These are phyloP conservation scores for Rhododendron mucronatum DNA, from an alignment of 148 eudicot species.

Conservation along the genomic window DNA sequence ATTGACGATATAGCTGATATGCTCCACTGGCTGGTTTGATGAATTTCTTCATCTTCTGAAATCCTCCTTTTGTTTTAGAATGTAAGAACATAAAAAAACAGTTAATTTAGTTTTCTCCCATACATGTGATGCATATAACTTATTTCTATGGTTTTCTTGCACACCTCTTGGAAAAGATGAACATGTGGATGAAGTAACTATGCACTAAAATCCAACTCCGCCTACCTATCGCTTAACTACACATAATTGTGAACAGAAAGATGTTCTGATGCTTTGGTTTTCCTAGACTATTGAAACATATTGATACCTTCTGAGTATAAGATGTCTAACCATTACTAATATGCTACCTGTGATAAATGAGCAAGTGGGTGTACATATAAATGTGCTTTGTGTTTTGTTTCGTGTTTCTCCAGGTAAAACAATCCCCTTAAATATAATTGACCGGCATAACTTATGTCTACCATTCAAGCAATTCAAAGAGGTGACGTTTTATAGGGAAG, in stretches of 20 bases:
- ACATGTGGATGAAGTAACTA: neutral
- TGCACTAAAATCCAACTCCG: neutral
- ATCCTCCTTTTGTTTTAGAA: neutral
- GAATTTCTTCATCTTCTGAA: neutral
- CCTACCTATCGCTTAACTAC: neutral
- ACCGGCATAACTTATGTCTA: neutral
- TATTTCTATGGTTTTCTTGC: neutral
- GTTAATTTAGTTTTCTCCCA: neutral
- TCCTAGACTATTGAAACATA: neutral
- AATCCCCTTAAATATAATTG: neutral
- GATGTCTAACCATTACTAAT: slow-evolving; percentile 1
- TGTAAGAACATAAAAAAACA: neutral
- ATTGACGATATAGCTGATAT: neutral
- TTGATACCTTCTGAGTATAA: neutral
- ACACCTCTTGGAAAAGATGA: slow-evolving; percentile 2
- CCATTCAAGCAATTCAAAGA: neutral
- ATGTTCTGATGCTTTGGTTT: neutral
- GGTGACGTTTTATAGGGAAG: slow-evolving; percentile 44
- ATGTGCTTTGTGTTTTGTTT: neutral
- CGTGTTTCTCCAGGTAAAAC: neutral
- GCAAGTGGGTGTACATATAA: neutral
- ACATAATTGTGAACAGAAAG: neutral
- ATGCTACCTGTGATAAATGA: neutral
- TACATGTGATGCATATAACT: neutral
- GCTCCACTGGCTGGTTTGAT: neutral